Conservation (phyloP, 2,329 filamentous ascomycete species). For the Exophiala sp. region DNA sequence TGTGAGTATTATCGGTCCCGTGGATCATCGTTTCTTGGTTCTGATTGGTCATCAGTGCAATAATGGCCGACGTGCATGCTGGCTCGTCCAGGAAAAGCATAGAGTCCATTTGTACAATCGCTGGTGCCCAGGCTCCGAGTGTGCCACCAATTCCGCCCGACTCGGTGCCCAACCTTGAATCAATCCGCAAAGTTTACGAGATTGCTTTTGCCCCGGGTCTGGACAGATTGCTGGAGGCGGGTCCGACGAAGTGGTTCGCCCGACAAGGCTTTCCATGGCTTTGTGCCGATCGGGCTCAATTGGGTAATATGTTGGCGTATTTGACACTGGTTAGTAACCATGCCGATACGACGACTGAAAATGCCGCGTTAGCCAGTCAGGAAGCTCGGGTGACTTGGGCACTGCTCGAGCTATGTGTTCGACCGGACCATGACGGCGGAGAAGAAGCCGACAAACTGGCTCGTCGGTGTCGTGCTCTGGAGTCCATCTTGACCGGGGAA, state of each 20-base stretch:
- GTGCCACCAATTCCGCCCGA: conserved; percentile 53
- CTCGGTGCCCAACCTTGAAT: conserved; percentile 51
- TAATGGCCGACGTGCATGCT: conserved; percentile 18
- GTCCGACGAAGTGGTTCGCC: conserved; percentile 61
- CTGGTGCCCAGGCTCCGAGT: conserved; percentile 38
- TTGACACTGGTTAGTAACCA: conserved; percentile 40
- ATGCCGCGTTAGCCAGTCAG: conserved; percentile 30
- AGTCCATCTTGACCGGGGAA: conserved; percentile 26
- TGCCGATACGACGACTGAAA: conserved; percentile 16
- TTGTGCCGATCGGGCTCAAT: conserved; percentile 51
- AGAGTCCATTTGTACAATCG: conserved; percentile 64
- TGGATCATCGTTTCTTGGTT: not conserved
- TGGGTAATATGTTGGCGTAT: conserved; percentile 62
- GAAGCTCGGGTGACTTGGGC: conserved; percentile 51
- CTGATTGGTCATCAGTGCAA: conserved; percentile 18
- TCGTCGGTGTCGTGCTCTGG: conserved; percentile 24
- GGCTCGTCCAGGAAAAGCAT: conserved; percentile 49
- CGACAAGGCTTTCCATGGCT: conserved; percentile 50
- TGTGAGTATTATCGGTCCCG: conserved; percentile 13
- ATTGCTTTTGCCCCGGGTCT: conserved; percentile 70
- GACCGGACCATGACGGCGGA: conserved; percentile 29
- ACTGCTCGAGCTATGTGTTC: conserved; percentile 50
- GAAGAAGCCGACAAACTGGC: conserved; percentile 32
- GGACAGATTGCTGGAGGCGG: conserved; percentile 70
- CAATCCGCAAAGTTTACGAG: conserved; percentile 66